phyloP scores from a whole-genome alignment of 2,329 filamentous ascomycete genomes.

The Ascochyta fabae region DNA sequence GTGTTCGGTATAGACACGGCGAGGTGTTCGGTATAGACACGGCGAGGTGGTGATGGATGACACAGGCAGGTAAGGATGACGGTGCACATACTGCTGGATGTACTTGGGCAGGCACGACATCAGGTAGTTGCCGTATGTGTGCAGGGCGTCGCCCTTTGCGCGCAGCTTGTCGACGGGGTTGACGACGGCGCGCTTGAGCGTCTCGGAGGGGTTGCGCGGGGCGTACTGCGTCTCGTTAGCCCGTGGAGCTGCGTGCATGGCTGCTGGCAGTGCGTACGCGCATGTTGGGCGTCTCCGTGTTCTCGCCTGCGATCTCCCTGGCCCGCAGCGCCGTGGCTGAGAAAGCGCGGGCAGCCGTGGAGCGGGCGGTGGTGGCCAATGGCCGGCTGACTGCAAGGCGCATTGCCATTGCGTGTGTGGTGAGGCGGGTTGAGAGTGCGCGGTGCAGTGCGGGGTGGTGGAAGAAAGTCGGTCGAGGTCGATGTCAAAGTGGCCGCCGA shows the following conservation, averaged over 20 bases:
- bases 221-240: conserved; percentile 49
- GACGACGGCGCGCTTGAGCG: conserved; percentile 78
- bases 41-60: too few relatives aligned
- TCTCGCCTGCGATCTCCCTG: conserved; percentile 53
- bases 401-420: conserved; percentile 48
- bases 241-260: too few relatives aligned
- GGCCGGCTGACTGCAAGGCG: conserved; percentile 49
- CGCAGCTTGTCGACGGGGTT: conserved; percentile 94
- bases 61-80: too few relatives aligned
- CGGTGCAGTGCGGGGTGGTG: conserved; percentile 27
- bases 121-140: conserved; percentile 94
- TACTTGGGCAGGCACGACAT: conserved; percentile 98
- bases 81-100: conserved; percentile 74
- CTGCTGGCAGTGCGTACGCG: conserved; percentile 38
- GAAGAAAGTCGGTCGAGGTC: conserved; percentile 17
- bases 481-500: conserved; percentile 8
- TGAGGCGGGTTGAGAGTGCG: conserved; percentile 26
- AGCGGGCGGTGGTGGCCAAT: conserved; percentile 47
- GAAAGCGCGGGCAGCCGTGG: conserved; percentile 51
- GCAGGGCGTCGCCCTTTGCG: conserved; percentile 83
- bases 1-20: too few relatives aligned
- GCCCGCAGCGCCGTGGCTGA: conserved; percentile 50
- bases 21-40: too few relatives aligned
- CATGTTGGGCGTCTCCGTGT: conserved; percentile 55
- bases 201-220: conserved; percentile 52